Percentiles rank a stretch among this genome's conserved stretches.
phyloP scores from a whole-genome alignment of 1,139 yeast species.

The Yamadazyma atlantica region DNA sequence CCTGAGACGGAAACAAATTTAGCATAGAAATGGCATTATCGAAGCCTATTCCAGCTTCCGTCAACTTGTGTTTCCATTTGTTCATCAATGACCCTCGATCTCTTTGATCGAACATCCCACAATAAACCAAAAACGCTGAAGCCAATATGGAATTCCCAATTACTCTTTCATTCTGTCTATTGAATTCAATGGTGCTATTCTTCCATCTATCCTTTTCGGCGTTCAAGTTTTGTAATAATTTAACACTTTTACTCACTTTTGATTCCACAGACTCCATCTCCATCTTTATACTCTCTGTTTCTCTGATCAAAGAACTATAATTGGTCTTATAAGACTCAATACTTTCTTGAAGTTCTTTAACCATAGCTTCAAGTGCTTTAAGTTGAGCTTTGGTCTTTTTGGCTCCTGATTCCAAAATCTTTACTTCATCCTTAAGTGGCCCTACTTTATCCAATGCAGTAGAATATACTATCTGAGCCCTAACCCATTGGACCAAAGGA shows the following conservation, averaged over 20 bases:
- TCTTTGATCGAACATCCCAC: slow-evolving; percentile 60
- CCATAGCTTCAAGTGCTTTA: slow-evolving; percentile 81
- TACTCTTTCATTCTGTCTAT: slow-evolving; percentile 42
- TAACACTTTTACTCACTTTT: slow-evolving; percentile 63
- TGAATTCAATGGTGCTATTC: slow-evolving; percentile 51
- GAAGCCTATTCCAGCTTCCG: slow-evolving; percentile 36
- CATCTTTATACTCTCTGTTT: slow-evolving; percentile 69
- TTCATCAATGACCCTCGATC: slow-evolving; percentile 39
- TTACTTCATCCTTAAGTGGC: slow-evolving; percentile 73
- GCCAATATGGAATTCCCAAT: slow-evolving; percentile 67
- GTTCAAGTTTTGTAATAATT: slow-evolving; percentile 62
- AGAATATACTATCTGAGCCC: slow-evolving; percentile 78
- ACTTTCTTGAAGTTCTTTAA: slow-evolving; percentile 65
- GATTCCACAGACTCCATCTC: slow-evolving; percentile 65
- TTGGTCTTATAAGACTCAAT: slow-evolving; percentile 66
- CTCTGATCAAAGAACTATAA: slow-evolving; percentile 74
- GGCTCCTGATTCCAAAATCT: slow-evolving; percentile 57
- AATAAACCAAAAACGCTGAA: slow-evolving; percentile 62
- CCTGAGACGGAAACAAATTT: slow-evolving; percentile 10
- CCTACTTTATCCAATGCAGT: slow-evolving; percentile 67
- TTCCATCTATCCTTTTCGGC: slow-evolving; percentile 81
- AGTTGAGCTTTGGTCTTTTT: slow-evolving; percentile 63
- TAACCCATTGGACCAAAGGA: slow-evolving; percentile 86
- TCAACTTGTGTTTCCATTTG: slow-evolving; percentile 44
- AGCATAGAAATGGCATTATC: slow-evolving; percentile 28